Conservation (phyloP, 1,284 basidiomycete species). For the Melampsora americana region DNA sequence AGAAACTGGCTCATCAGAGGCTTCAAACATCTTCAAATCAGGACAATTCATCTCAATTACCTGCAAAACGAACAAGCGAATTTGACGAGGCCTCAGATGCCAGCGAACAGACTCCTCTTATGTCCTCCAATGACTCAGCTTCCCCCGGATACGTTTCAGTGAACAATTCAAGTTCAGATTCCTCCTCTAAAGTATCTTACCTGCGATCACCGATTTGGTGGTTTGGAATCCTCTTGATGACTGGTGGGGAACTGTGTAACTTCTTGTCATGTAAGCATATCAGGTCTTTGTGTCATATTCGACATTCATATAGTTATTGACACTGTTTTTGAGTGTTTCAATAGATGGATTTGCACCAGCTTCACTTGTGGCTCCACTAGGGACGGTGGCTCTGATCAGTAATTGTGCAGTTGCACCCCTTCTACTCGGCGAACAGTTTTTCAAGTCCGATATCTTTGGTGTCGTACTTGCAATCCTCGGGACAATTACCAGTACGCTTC, state of each 20-base stretch:
- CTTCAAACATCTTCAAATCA: conserved; percentile 34
- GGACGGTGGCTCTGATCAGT: conserved; percentile 70
- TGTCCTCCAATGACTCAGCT: background rate
- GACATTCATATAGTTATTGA: background rate
- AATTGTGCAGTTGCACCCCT: conserved; percentile 92
- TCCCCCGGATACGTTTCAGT: background rate
- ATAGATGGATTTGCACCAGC: conserved; percentile 76
- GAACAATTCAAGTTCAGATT: background rate
- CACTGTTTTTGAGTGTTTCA: conserved; percentile 8
- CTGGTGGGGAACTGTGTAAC: conserved; percentile 84
- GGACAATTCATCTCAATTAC: background rate
- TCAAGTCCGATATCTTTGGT: conserved; percentile 77
- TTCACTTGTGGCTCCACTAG: conserved; percentile 88
- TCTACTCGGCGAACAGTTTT: conserved; percentile 60
- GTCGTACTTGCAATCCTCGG: conserved; percentile 51
- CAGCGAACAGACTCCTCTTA: conserved; percentile 1
- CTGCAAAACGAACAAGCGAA: background rate
- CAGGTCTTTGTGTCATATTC: background rate
- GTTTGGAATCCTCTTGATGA: conserved; percentile 82
- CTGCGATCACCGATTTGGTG: conserved; percentile 76
- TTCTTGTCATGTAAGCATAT: conserved; percentile 67
- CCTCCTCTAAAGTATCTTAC: conserved; percentile 9
- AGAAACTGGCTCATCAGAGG: conserved; percentile 53
- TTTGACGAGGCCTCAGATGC: background rate
- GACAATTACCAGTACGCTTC: conserved; percentile 47